Base-by-base conservation (phyloP, 306 rosid species). In the Malus asiatica region DNA sequence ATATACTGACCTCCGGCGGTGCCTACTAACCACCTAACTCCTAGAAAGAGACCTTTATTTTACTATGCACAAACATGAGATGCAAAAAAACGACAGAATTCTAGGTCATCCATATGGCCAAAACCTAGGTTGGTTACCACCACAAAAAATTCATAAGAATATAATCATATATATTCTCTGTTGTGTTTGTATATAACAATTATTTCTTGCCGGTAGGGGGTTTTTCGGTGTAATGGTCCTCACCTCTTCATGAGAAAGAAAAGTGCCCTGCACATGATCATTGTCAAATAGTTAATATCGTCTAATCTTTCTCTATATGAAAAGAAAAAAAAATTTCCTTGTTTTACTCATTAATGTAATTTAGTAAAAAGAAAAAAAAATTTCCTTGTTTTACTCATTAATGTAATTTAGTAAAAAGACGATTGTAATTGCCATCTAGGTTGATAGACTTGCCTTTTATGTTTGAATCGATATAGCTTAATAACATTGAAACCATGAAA, bases 221-320 rank as follows among this genome's bases (percentile, higher is more conserved):
- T 35, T 35, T 35, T 35, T 35, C 40, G 40, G 8, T 35, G 40
- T 35, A 35, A 35, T 35, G 8, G 40, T 35, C 8, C 40, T 35
- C 8, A 35, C 40, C 8, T 35, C 8, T 35, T 35, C 1, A 8
- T 2, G 53, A 5, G 6, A 3, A 46, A 16, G 5, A 3, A 4
- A 46, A 4, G 19, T 46, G 19, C 0, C 53, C 4, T 1, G 18
- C 53, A 4, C 7, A 3, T 14, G 53, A 4, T 12, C 3, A 46
- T 46, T 13, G 6, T 0, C 2, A 2, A 46, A 46, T 0, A 13
- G 2, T 0, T 46, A 46, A 13, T 46, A 0, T 13, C 18, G 6
- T 1, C 18, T 46, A 4, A 13, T 46, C 2, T 13, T 46, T 46
- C 2, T 46, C 6, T 46, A 13, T 4, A 2, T 13, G 18, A 46